Percentiles rank a stretch among this genome's conserved stretches.
Evolutionary conservation across 1,284 basidiomycete species (phyloP).

Genomic region (Anthracocystis panici-leucophaei): DNA sequence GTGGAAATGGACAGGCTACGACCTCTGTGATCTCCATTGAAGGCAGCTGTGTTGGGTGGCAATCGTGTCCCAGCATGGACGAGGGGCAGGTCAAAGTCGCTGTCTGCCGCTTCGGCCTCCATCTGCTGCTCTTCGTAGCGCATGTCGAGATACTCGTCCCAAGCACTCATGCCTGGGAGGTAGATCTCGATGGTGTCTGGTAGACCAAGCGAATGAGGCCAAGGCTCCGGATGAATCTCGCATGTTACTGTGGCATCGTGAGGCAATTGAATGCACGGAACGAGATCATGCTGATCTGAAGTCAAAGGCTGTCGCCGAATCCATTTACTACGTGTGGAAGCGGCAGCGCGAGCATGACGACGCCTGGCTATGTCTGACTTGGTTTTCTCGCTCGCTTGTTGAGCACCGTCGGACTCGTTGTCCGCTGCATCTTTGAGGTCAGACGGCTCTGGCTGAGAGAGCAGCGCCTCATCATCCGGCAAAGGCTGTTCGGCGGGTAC

Average conservation of each 20-base stretch:
- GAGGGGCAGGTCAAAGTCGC: background rate
- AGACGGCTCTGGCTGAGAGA: conserved; percentile 18
- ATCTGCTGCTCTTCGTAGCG: conserved; percentile 43
- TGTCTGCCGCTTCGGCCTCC: conserved; percentile 20
- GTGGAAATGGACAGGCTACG: conserved; percentile 51
- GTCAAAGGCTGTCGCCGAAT: conserved; percentile 21
- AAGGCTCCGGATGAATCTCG: conserved; percentile 44
- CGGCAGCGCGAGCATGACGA: conserved; percentile 21
- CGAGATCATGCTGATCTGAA: conserved; percentile 12
- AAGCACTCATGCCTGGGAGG: conserved; percentile 60
- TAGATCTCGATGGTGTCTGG: conserved; percentile 65
- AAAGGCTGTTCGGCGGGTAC: conserved; percentile 39
- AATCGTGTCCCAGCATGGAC: conserved; percentile 12
- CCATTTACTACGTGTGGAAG: conserved; percentile 37
- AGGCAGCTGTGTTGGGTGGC: conserved; percentile 11
- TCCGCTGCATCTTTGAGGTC: background rate
- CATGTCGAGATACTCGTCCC: conserved; percentile 56
- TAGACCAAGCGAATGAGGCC: conserved; percentile 41
- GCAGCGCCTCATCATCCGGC: conserved; percentile 28
- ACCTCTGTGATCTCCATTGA: conserved; percentile 11
- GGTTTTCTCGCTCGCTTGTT: background rate
- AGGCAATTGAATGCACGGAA: conserved; percentile 18
- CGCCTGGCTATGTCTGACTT: conserved; percentile 8
- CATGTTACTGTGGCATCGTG: conserved; percentile 29
- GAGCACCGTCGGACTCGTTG: background rate